Base-by-base conservation (phyloP, 139 green algal genomes). In the Chlamydomonas sphaeroides region DNA sequence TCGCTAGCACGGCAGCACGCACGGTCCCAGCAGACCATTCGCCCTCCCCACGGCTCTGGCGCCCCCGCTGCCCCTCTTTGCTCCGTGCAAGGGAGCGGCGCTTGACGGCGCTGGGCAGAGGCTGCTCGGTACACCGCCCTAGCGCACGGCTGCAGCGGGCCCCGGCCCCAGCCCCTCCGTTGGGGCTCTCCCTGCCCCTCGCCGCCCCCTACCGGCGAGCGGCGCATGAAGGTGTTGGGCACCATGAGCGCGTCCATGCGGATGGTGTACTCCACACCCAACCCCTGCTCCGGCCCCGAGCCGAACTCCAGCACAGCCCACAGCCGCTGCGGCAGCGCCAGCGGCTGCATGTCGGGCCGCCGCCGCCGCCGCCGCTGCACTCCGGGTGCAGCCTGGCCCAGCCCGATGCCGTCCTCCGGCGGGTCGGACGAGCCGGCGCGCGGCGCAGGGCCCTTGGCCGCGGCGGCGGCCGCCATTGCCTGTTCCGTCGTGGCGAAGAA, bases 291-390 rank as follows among this genome's bases (percentile, higher is more conserved):
- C 2, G 84, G 73, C 3, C 77, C 85, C 14, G 62, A 82, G 0
- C 68, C 36, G 45, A 90, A 90, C 30, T 83, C 80, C 74, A 90
- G 78, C 39, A 90, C 83, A 1, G 87, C 87, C 74, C 74, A 81
- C 59, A 81, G 61, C 61, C 74, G 74, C 18, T 1, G 6, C 5
- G 74, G 61, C 41, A 6, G 3, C 61, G 45, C 23, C 20, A 71
- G 56, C 25, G 26, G 11, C 72, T 59, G 72, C 36, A 15, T 17
- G 33, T 33, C 26, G 33, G 8, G 18, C 63, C 33, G 35, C 33
- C 8, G 71, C 74, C 84, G n/a, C 84, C 73, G 42, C 36, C 62
- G 38, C 30, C 32, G 35, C 26, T 11, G 33, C 1, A 4, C 26
- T 5, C 17, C 18, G 26, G 18, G n/a, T 15, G n/a, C 61, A 10